phyloP scores from a whole-genome alignment of 163 green algal species.

The Prototheca cutis region DNA sequence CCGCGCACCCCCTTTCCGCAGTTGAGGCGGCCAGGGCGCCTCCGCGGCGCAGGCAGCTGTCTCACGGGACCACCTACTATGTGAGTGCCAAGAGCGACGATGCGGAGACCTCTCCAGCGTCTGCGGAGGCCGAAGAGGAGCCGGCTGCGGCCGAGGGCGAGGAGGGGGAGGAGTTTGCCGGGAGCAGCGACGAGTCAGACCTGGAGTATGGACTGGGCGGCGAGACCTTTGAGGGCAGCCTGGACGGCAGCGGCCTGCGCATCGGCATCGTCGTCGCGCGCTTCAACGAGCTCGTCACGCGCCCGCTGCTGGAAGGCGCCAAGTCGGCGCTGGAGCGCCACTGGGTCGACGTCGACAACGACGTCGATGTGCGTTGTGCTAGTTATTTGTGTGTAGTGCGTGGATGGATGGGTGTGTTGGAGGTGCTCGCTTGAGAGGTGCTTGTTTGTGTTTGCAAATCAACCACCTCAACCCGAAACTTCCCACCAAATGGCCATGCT shows the following conservation, averaged over 20 bases:
- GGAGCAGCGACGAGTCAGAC: too few relatives aligned
- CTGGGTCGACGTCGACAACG: conserved; percentile 36
- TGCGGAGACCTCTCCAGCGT: neutral
- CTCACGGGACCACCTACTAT: too few relatives aligned
- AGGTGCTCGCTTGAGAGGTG: too few relatives aligned
- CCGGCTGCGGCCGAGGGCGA: neutral
- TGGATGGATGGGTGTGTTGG: too few relatives aligned
- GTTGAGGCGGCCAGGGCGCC: too few relatives aligned
- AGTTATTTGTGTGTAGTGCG: too few relatives aligned
- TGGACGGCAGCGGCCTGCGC: conserved; percentile 27
- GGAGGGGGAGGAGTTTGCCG: neutral
- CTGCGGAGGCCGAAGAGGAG: neutral
- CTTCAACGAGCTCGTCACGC: conserved; percentile 95
- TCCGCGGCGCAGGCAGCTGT: too few relatives aligned
- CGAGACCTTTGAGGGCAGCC: conserved; percentile 23
- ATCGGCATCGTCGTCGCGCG: conserved; percentile 71
- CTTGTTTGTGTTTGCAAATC: too few relatives aligned
- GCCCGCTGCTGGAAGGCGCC: conserved; percentile 73
- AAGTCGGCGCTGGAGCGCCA: conserved; percentile 63
- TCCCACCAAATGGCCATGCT: too few relatives aligned
- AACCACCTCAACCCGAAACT: too few relatives aligned
- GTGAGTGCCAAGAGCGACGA: neutral
- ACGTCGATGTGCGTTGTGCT: conserved; percentile 75
- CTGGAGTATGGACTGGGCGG: too few relatives aligned
- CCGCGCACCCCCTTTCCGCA: too few relatives aligned